Percentiles rank a stretch among this genome's conserved stretches.
Evolutionary conservation across 176 grass and related monocot species (phyloP).

Genomic region (Chrysopogon serrulatus): DNA sequence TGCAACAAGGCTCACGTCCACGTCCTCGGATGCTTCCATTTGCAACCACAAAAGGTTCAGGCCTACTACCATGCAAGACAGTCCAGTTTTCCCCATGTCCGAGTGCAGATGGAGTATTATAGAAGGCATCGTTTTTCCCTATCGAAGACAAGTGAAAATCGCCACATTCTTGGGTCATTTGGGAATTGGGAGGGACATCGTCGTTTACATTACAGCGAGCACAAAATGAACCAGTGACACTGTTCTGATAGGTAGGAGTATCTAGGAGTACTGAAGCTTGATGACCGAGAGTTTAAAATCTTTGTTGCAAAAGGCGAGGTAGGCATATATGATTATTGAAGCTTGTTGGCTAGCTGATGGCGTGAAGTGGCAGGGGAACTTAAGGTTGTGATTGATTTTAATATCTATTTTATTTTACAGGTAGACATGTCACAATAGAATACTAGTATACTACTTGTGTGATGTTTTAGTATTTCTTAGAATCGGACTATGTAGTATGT

Average conservation of each 20-base stretch:
- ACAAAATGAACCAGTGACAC: not conserved
- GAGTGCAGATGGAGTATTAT: not conserved
- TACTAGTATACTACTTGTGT: too few relatives aligned
- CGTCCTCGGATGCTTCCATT: not conserved
- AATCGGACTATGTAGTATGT: too few relatives aligned
- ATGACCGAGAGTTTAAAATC: not conserved
- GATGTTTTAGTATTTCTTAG: too few relatives aligned
- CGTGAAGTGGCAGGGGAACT: not conserved
- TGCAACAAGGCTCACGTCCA: not conserved
- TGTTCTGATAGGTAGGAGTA: not conserved
- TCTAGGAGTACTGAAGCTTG: not conserved
- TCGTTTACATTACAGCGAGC: not conserved
- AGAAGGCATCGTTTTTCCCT: not conserved
- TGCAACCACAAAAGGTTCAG: constrained; percentile 8
- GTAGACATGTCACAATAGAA: not conserved
- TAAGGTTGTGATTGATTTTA: not conserved
- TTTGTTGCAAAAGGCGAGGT: not conserved
- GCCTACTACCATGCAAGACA: not conserved
- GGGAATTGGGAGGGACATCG: not conserved
- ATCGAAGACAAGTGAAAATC: not conserved
- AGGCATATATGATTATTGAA: not conserved
- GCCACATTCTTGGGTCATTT: not conserved
- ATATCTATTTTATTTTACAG: not conserved
- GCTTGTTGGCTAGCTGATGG: constrained; percentile 2
- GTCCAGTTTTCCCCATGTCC: not conserved